A percentile compares a stretch with the other conserved stretches of the same genome.
Evolutionary conservation across 2,329 filamentous ascomycete species (phyloP).

Genomic region (Phaeophleospora eucalypticola): DNA sequence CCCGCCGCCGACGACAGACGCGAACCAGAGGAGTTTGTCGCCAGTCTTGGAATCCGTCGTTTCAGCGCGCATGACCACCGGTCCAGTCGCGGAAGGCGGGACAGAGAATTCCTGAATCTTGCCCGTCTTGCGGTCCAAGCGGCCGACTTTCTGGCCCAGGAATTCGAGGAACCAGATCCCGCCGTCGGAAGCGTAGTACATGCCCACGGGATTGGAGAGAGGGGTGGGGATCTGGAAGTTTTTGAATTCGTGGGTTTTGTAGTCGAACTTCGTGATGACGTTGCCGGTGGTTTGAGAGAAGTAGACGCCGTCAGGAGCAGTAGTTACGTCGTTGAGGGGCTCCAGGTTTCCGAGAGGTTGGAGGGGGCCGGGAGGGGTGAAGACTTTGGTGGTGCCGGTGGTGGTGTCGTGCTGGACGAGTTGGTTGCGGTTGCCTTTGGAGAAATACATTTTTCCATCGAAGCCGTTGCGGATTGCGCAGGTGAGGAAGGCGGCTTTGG

Average conservation of each 20-base stretch:
- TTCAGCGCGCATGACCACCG: conserved; percentile 9
- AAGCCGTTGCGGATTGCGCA: conserved; percentile 13
- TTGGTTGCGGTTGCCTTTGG: conserved; percentile 11
- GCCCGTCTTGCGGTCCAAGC: conserved; percentile 12
- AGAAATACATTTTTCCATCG: conserved; percentile 12
- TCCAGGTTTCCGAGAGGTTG: conserved; percentile 4
- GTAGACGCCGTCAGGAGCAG: conserved; percentile 8
- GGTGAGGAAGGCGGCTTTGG: conserved; percentile 7
- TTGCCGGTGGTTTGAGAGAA: conserved; percentile 8
- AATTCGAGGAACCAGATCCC: conserved; percentile 10
- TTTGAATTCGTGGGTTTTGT: conserved; percentile 5
- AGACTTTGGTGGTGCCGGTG: conserved; percentile 8
- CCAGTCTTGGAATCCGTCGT: conserved; percentile 5
- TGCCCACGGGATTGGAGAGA: conserved; percentile 1
- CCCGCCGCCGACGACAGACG: neutral
- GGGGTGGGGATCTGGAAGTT: conserved; percentile 6
- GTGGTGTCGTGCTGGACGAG: conserved; percentile 9
- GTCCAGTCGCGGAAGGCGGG: conserved; percentile 3
- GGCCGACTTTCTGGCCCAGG: conserved; percentile 6
- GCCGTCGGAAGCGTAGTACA: conserved; percentile 8
- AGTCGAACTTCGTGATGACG: conserved; percentile 7
- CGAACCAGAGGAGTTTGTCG: conserved; percentile 10
- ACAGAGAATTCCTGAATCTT: conserved; percentile 11
- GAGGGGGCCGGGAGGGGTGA: conserved; percentile 8
- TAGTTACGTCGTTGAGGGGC: conserved; percentile 9